Conservation (phyloP, 2,329 filamentous ascomycete species). For the Neofusicoccum umdonicola region DNA sequence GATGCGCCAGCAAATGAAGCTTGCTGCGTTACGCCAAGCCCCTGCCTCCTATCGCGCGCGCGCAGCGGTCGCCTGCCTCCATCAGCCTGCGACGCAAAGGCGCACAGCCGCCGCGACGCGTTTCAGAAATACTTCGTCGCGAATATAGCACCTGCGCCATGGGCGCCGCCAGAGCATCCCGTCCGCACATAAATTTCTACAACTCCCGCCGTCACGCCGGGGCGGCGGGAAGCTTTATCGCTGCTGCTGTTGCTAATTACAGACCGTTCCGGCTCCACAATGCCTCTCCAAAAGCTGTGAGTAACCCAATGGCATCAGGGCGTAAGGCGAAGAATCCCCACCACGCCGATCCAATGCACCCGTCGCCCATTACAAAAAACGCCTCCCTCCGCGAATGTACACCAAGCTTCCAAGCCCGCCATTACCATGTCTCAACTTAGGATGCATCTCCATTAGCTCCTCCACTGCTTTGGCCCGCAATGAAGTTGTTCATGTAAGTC, state of each 20-base stretch:
- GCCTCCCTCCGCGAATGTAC: constrained; percentile 7
- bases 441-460: constrained; percentile 21
- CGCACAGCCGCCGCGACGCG: not conserved
- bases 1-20: not conserved
- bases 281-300: constrained; percentile 6
- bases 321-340: constrained; percentile 5
- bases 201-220: constrained; percentile 6
- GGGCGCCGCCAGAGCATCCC: not conserved
- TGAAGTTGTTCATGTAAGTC: constrained; percentile 83
- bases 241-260: constrained; percentile 9
- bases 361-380: constrained; percentile 9
- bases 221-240: not conserved
- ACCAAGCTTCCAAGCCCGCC: constrained; percentile 7
- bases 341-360: constrained; percentile 12
- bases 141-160: not conserved
- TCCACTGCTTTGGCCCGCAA: constrained; percentile 27
- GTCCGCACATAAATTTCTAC: not conserved
- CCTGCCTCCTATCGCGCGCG: not conserved
- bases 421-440: not conserved
- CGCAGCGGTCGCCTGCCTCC: not conserved
- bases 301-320: constrained; percentile 10
- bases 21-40: constrained; percentile 8
- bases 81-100: constrained; percentile 8
- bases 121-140: constrained; percentile 10
- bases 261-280: constrained; percentile 8